Evolutionary conservation across 1,139 yeast species (phyloP).

Genomic region (Spencermartinsiella ligniputridi): DNA sequence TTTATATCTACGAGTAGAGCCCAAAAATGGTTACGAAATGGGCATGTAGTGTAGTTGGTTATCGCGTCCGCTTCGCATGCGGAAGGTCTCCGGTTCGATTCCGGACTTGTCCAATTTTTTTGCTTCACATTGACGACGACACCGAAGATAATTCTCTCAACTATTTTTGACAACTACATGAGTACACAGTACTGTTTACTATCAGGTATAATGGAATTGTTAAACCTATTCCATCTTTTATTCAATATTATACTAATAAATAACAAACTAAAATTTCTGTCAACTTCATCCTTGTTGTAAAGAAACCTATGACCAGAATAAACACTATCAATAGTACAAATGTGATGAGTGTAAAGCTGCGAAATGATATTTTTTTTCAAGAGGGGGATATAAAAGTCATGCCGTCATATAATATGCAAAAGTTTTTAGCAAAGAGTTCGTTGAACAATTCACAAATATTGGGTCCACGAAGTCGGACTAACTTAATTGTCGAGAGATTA

Average conservation of each 20-base stretch:
- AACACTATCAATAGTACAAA: no score
- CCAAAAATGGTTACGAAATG: conserved; percentile 3
- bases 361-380: no score
- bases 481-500: neutral
- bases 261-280: neutral
- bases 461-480: neutral
- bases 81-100: conserved; percentile 26
- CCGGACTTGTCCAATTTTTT: conserved; percentile 24
- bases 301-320: no score
- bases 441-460: no score
- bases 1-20: neutral
- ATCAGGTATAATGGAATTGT: neutral
- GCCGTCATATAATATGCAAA: neutral
- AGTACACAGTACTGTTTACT: no score
- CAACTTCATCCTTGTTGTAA: no score
- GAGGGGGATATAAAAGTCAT: neutral
- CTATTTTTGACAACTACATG: no score
- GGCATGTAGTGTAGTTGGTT: conserved; percentile 27
- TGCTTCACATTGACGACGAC: no score
- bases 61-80: conserved; percentile 26
- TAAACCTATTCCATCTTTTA: neutral
- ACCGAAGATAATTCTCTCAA: no score
- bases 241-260: no score
- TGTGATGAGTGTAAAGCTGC: no score
- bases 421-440: neutral